Evolutionary conservation across 108 stramenopile species (phyloP).

Genomic region (Craspedostauros australis): DNA sequence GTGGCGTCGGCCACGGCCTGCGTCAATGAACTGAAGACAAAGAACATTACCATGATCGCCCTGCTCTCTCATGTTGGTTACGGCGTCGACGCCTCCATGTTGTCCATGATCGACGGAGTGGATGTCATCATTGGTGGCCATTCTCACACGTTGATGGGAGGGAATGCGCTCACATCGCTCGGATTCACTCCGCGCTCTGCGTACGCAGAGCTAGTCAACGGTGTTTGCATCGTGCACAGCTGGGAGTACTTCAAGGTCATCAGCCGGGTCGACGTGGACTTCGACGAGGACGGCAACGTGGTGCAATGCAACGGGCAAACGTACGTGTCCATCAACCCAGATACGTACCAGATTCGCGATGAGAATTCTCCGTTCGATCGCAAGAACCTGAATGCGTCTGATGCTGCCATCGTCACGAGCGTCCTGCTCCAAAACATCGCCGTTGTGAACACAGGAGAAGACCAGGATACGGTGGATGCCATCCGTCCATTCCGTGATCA

Average conservation of each 20-base stretch:
- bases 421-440: background rate
- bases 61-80: constrained; percentile 46
- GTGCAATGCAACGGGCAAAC: constrained; percentile 22
- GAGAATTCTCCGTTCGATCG: too few relatives aligned
- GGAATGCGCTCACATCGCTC: constrained; percentile 1
- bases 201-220: constrained; percentile 1
- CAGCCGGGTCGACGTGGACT: constrained; percentile 24
- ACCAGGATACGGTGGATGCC: constrained; percentile 1
- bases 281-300: constrained; percentile 39
- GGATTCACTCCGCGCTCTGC: background rate
- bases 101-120: constrained; percentile 42
- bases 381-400: background rate
- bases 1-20: constrained; percentile 15
- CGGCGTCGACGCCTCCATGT: constrained; percentile 15
- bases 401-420: background rate
- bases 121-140: constrained; percentile 52
- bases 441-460: background rate
- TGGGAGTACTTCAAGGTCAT: constrained; percentile 41
- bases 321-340: constrained; percentile 17
- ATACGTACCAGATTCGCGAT: too few relatives aligned
- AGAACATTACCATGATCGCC: constrained; percentile 46
- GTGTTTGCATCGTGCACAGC: constrained; percentile 40
- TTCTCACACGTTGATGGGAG: constrained; percentile 37
- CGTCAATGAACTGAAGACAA: constrained; percentile 24
- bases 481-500: constrained; percentile 8